Evolutionary conservation across 768 basidiomycete genomes (phyloP).

Genomic region (Boletales sp.): DNA sequence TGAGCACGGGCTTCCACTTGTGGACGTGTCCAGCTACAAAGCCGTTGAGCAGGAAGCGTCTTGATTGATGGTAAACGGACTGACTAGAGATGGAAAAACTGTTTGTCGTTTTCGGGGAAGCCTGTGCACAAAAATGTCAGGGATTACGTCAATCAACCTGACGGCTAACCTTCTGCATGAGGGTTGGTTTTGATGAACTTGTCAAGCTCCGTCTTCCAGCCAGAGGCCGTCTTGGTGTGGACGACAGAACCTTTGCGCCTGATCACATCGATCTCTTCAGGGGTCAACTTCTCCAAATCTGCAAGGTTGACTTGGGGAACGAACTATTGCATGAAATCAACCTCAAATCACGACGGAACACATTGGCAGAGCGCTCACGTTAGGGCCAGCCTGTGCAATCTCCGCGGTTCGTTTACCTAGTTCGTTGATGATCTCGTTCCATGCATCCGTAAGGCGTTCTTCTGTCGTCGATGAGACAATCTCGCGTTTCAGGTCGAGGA

Average conservation of each 20-base stretch:
- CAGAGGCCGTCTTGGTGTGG: constrained; percentile 48
- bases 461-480: constrained; percentile 51
- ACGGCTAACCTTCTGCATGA: constrained; percentile 43
- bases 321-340: constrained; percentile 34
- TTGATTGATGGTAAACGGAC: constrained; percentile 14
- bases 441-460: constrained; percentile 47
- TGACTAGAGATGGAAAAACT: constrained; percentile 73
- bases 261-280: constrained; percentile 46
- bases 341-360: not conserved
- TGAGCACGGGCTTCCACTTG: constrained; percentile 71
- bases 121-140: constrained; percentile 31
- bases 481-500: constrained; percentile 54
- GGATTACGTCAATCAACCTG: not conserved
- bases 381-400: constrained; percentile 45
- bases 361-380: constrained; percentile 34
- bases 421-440: constrained; percentile 55
- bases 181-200: constrained; percentile 59
- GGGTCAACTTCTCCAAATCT: constrained; percentile 45
- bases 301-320: constrained; percentile 61
- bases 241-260: constrained; percentile 58
- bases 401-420: constrained; percentile 43
- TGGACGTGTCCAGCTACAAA: constrained; percentile 42
- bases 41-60: not conserved
- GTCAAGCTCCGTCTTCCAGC: constrained; percentile 56
- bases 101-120: constrained; percentile 53